Conservation (phyloP, 2,329 filamentous ascomycete genomes). For the Colletotrichum horii region DNA sequence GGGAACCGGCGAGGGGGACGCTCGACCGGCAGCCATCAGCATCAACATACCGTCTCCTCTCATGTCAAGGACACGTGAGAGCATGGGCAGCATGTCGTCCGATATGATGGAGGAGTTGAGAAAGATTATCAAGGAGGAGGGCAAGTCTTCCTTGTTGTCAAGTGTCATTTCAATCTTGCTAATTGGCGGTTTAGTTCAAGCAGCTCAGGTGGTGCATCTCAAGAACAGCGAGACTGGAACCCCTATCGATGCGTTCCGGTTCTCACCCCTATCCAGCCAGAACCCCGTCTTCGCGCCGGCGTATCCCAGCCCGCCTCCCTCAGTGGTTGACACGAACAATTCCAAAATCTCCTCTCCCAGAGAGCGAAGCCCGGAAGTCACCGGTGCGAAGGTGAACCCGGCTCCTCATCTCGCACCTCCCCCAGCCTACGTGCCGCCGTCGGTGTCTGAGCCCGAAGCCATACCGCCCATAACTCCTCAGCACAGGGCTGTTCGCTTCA, state of each 20-base stretch:
- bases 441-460: not conserved
- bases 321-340: not conserved
- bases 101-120: constrained; percentile 24
- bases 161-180: not conserved
- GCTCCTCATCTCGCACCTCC: not conserved
- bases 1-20: not conserved
- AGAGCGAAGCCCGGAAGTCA: not conserved
- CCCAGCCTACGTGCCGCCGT: not conserved
- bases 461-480: constrained; percentile 1
- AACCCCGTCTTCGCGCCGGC: not conserved
- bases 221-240: constrained; percentile 1
- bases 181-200: not conserved
- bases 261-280: not conserved
- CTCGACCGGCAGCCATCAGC: not conserved
- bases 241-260: not conserved
- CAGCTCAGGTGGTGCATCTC: not conserved
- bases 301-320: constrained; percentile 1
- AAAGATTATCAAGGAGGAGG: constrained; percentile 28
- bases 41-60: not conserved
- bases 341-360: not conserved
- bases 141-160: not conserved
- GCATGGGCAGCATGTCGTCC: constrained; percentile 13
- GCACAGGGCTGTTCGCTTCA: constrained; percentile 8
- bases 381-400: not conserved
- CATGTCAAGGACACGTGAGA: not conserved